phyloP scores from a whole-genome alignment of 108 stramenopile genomes.

The Fragilariopsis cylindrus region DNA sequence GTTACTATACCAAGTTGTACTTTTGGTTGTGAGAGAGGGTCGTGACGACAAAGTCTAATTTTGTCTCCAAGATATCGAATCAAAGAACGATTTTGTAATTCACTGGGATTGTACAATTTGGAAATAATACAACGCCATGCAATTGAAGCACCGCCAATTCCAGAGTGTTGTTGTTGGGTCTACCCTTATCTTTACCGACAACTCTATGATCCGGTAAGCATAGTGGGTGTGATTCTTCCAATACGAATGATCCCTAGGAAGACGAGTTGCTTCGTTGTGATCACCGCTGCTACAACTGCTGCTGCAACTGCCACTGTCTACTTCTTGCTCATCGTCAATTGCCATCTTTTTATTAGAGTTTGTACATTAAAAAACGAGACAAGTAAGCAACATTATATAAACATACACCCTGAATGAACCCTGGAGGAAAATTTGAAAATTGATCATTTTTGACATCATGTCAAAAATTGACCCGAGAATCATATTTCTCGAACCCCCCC shows the following conservation, averaged over 20 bases:
- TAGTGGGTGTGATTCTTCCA: constrained; percentile 18
- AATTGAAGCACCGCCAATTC: constrained; percentile 70
- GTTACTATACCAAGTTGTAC: constrained; percentile 45
- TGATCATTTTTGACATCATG: too few species aligned
- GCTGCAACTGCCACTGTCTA: neutral
- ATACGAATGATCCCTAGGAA: constrained; percentile 15
- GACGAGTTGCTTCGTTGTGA: constrained; percentile 1
- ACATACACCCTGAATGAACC: too few species aligned
- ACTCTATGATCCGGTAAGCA: neutral
- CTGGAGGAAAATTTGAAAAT: too few species aligned
- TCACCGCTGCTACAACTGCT: neutral
- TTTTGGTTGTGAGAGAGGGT: constrained; percentile 35
- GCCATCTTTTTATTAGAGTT: neutral
- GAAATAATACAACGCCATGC: constrained; percentile 72
- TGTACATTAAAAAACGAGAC: too few species aligned
- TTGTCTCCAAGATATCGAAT: constrained; percentile 57
- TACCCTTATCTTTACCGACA: neutral
- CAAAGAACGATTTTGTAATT: constrained; percentile 54
- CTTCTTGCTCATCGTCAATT: neutral
- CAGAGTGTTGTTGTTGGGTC: neutral
- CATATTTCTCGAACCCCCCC: too few species aligned
- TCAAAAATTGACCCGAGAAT: too few species aligned
- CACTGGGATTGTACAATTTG: constrained; percentile 62
- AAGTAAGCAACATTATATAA: too few species aligned
- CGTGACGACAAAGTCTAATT: constrained; percentile 56